Evolutionary conservation across 2,329 filamentous ascomycete genomes (phyloP).

Genomic region (Aspergillus neoniger): DNA sequence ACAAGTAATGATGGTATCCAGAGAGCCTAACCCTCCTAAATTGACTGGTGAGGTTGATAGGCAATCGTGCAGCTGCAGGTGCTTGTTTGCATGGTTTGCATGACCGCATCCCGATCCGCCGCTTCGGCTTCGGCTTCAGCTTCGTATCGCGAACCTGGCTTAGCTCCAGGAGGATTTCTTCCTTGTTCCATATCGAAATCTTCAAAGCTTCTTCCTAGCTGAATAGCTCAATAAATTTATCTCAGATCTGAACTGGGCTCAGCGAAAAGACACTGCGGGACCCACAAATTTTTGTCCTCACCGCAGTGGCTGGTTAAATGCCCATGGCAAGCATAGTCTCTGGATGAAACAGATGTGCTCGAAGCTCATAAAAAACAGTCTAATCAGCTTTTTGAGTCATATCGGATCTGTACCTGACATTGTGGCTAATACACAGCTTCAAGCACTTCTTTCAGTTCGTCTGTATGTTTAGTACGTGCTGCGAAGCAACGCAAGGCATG

Average conservation of each 20-base stretch:
- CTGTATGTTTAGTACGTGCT: not conserved
- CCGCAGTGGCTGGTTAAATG: not conserved
- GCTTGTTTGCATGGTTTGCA: constrained; percentile 7
- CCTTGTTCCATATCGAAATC: not conserved
- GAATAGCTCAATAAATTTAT: not conserved
- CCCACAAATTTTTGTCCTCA: not conserved
- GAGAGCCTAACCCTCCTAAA: not conserved
- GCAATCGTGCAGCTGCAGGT: not conserved
- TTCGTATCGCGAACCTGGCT: not conserved
- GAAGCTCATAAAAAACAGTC: not conserved
- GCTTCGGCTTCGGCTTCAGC: not conserved
- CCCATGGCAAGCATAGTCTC: not conserved
- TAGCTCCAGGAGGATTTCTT: not conserved
- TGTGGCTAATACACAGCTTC: no score
- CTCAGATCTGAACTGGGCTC: not conserved
- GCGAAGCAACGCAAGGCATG: not conserved
- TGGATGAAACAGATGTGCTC: not conserved
- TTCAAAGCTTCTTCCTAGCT: not conserved
- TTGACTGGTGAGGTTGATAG: not conserved
- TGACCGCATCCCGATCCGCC: not conserved
- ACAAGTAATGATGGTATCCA: not conserved
- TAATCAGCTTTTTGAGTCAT: not conserved
- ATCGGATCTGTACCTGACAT: not conserved
- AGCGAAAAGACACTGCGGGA: not conserved
- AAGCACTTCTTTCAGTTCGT: not conserved